Evolutionary conservation across 2,329 filamentous ascomycete genomes (phyloP).

Genomic region (Hypoxylon sp.): DNA sequence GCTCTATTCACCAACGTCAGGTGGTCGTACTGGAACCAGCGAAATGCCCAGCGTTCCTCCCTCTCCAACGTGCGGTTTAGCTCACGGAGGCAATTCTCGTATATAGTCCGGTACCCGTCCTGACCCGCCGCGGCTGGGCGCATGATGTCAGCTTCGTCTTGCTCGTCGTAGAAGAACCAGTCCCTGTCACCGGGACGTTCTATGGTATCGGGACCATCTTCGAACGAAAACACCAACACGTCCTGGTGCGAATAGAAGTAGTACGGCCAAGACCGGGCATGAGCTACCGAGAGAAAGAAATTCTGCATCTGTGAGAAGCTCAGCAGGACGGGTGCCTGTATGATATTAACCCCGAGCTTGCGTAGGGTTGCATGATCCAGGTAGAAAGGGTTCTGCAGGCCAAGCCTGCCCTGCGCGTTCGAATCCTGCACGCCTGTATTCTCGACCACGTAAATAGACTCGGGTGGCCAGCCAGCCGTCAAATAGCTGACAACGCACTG

Average conservation of each 20-base stretch:
- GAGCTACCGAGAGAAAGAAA: slow-evolving; percentile 63
- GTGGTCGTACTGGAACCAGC: slow-evolving; percentile 61
- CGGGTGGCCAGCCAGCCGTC: slow-evolving; percentile 64
- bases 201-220: slow-evolving; percentile 52
- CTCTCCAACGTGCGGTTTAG: slow-evolving; percentile 56
- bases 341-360: slow-evolving; percentile 57
- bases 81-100: slow-evolving; percentile 53
- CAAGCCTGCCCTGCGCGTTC: slow-evolving; percentile 58
- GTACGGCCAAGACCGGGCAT: slow-evolving; percentile 62
- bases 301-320: slow-evolving; percentile 70
- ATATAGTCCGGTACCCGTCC: slow-evolving; percentile 53
- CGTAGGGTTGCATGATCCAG: slow-evolving; percentile 60
- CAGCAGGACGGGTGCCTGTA: slow-evolving; percentile 66
- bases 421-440: slow-evolving; percentile 64
- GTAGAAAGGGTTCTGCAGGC: slow-evolving; percentile 63
- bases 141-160: slow-evolving; percentile 51
- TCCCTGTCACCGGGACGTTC: slow-evolving; percentile 50
- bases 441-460: slow-evolving; percentile 65
- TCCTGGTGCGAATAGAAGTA: slow-evolving; percentile 71
- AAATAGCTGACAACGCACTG: slow-evolving; percentile 65
- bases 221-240: slow-evolving; percentile 60
- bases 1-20: slow-evolving; percentile 65
- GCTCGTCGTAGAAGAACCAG: slow-evolving; percentile 53
- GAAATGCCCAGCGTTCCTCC: slow-evolving; percentile 62
- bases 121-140: slow-evolving; percentile 49